Evolutionary conservation across 2,329 filamentous ascomycete species (phyloP).

Genomic region (Fusarium nisikadoi): DNA sequence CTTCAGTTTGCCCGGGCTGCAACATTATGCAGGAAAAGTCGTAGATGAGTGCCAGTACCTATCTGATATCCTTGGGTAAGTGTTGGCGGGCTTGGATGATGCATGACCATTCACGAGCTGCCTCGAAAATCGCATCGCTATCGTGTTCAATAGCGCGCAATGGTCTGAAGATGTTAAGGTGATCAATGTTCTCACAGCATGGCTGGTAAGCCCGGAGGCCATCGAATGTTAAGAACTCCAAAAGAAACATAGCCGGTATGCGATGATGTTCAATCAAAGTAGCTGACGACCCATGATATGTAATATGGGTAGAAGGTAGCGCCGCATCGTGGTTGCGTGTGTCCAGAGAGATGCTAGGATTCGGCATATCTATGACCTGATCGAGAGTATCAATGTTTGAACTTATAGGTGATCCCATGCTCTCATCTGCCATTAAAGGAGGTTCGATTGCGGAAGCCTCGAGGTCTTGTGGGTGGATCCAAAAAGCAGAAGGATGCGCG

Average conservation of each 20-base stretch:
- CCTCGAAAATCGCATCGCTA: conserved; percentile 42
- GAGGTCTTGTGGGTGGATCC: conserved; percentile 38
- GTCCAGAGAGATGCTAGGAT: neutral
- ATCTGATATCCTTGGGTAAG: conserved; percentile 47
- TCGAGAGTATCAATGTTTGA: neutral
- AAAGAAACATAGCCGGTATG: conserved; percentile 37
- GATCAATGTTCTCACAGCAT: conserved; percentile 40
- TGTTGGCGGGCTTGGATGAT: conserved; percentile 33
- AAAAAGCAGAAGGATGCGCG: conserved; percentile 17
- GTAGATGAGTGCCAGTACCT: conserved; percentile 47
- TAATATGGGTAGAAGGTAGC: conserved; percentile 40
- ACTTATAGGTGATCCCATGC: conserved; percentile 1
- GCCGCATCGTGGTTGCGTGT: conserved; percentile 21
- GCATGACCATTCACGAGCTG: conserved; percentile 49
- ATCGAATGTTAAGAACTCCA: conserved; percentile 44
- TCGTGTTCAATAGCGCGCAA: conserved; percentile 36
- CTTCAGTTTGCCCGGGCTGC: conserved; percentile 17
- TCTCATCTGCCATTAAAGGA: neutral
- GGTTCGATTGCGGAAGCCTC: neutral
- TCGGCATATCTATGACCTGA: neutral
- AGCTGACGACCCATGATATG: conserved; percentile 36
- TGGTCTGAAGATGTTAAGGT: conserved; percentile 34
- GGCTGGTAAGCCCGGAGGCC: conserved; percentile 46
- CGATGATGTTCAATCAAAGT: conserved; percentile 39
- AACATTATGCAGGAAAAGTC: conserved; percentile 48